A percentile compares a stretch with the other conserved stretches of the same genome.
These are phyloP conservation scores for Flueggea neowawraea DNA, from an alignment of 441 rosid species.

Conservation along the genomic window DNA sequence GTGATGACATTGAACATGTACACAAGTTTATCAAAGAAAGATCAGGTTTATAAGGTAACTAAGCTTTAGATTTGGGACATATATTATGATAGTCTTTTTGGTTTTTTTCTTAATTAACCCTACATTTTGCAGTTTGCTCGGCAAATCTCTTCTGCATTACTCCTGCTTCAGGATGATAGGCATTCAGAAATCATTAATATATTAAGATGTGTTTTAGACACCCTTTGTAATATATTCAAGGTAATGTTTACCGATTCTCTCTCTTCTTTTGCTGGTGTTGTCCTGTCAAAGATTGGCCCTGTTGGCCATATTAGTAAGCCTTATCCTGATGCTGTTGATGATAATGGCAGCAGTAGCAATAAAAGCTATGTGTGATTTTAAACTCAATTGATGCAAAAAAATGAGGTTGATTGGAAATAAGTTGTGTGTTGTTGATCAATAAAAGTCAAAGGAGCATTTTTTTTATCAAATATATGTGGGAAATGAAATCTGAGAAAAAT, in stretches of 20 bases:
- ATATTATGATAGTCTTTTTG: neutral
- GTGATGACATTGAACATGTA: slow-evolving; percentile 45
- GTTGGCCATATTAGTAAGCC: too few species aligned
- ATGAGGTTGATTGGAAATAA: too few species aligned
- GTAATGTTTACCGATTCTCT: slow-evolving; percentile 27
- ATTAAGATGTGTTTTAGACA: slow-evolving; percentile 35
- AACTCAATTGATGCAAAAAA: too few species aligned
- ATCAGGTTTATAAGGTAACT: slow-evolving; percentile 66
- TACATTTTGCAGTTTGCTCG: slow-evolving; percentile 62
- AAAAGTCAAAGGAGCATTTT: too few species aligned
- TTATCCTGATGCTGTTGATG: too few species aligned
- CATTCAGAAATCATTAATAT: slow-evolving; percentile 35
- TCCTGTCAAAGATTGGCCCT: neutral
- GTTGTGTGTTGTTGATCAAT: too few species aligned
- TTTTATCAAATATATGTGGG: too few species aligned
- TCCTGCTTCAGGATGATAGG: slow-evolving; percentile 33
- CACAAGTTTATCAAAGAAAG: slow-evolving; percentile 51
- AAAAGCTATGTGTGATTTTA: too few species aligned
- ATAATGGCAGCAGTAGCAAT: too few species aligned
- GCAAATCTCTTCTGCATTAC: slow-evolving; percentile 55
- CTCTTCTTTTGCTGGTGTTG: neutral
- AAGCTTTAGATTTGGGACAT: slow-evolving; percentile 4
- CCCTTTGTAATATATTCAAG: too few species aligned
- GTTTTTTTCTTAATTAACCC: slow-evolving; percentile 12
- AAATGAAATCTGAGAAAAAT: too few species aligned